Evolutionary conservation across 371 early-diverging fungal species (phyloP).

Genomic region (Lichtheimia ramosa): DNA sequence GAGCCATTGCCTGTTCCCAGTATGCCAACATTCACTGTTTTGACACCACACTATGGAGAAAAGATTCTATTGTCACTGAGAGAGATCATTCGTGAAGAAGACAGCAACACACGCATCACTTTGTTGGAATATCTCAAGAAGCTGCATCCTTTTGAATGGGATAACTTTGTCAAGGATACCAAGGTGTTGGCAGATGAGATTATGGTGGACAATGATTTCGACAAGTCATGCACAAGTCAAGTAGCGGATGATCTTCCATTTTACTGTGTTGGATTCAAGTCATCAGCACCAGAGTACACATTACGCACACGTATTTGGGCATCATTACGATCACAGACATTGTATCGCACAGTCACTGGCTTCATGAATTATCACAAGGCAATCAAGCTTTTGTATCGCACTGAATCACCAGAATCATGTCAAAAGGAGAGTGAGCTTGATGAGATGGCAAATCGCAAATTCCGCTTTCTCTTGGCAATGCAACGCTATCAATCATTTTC

Average conservation of each 20-base stretch:
- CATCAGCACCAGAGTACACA: slow-evolving; percentile 80
- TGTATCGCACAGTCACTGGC: slow-evolving; percentile 86
- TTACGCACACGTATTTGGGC: slow-evolving; percentile 90
- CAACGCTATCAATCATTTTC: slow-evolving; percentile 77
- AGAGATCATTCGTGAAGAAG: slow-evolving; percentile 84
- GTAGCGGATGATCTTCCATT: slow-evolving; percentile 79
- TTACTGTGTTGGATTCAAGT: slow-evolving; percentile 82
- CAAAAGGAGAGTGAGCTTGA: slow-evolving; percentile 69
- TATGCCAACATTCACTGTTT: slow-evolving; percentile 87
- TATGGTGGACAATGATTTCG: neutral
- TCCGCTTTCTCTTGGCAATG: slow-evolving; percentile 86
- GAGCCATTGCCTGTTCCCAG: slow-evolving; percentile 79
- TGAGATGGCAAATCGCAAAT: slow-evolving; percentile 73
- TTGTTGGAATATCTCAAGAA: slow-evolving; percentile 84
- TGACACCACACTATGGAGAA: slow-evolving; percentile 88
- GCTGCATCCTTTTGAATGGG: slow-evolving; percentile 84
- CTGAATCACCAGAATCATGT: slow-evolving; percentile 42
- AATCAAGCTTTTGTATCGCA: slow-evolving; percentile 76
- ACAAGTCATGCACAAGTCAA: neutral
- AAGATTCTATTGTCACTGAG: slow-evolving; percentile 81
- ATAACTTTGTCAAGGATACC: slow-evolving; percentile 87
- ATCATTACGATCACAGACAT: slow-evolving; percentile 82
- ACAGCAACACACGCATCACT: slow-evolving; percentile 77
- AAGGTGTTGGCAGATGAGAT: slow-evolving; percentile 74
- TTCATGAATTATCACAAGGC: slow-evolving; percentile 90